phyloP scores from a whole-genome alignment of 495 filamentous ascomycete genomes.

The Hapsidospora chrysogenum region DNA sequence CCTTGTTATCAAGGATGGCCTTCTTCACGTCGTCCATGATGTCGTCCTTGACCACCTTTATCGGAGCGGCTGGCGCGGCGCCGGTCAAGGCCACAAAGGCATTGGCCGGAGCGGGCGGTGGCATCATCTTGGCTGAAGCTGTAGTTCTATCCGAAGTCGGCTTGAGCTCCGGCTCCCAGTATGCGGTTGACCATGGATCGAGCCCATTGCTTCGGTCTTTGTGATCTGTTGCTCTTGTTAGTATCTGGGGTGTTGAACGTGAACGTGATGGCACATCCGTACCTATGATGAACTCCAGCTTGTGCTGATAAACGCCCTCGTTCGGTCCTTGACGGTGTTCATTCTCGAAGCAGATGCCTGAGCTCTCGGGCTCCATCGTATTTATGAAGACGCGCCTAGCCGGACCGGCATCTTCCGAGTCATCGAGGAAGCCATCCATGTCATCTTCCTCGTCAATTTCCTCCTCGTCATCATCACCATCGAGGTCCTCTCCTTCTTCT shows the following conservation, averaged over 20 bases:
- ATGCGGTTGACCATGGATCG: conserved; percentile 67
- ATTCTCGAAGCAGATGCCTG: conserved; percentile 72
- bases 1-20: conserved; percentile 31
- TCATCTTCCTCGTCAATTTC: conserved; percentile 45
- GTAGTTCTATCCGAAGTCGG: conserved; percentile 7
- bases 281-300: conserved; percentile 61
- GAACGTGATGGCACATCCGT: too few relatives aligned
- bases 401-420: conserved; percentile 38
- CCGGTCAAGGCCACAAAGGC: conserved; percentile 3
- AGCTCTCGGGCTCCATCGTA: conserved; percentile 59
- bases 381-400: conserved; percentile 28
- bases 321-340: conserved; percentile 19
- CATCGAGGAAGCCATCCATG: conserved; percentile 62
- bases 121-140: conserved; percentile 3
- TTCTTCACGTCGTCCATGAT: conserved; percentile 56
- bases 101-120: conserved; percentile 7
- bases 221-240: too few relatives aligned
- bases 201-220: too few relatives aligned
- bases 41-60: conserved; percentile 33
- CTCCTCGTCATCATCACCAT: conserved; percentile 66
- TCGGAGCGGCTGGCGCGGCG: neutral
- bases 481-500: conserved; percentile 46
- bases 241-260: too few relatives aligned
- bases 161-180: conserved; percentile 43
- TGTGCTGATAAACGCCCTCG: conserved; percentile 34